Evolutionary conservation across 768 basidiomycete species (phyloP).

Genomic region (Hemileccinum impolitum): DNA sequence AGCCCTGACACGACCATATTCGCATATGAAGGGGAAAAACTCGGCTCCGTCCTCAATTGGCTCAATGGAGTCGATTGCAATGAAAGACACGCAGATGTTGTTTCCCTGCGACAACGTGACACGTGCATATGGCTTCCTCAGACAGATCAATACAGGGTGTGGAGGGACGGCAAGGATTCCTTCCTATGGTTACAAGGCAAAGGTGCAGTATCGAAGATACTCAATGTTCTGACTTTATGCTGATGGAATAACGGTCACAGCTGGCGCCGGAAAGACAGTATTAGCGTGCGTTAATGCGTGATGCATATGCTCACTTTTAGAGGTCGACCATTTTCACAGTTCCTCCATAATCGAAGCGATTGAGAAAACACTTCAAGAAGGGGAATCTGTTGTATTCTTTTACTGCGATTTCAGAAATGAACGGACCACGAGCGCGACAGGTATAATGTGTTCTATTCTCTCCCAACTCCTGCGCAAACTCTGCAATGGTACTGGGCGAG

Average conservation of each 20-base stretch:
- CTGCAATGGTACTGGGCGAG: too few species aligned
- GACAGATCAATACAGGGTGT: background rate
- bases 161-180: background rate
- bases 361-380: background rate
- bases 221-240: background rate
- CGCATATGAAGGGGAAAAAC: background rate
- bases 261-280: slow-evolving; percentile 17
- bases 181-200: slow-evolving; percentile 11
- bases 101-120: background rate
- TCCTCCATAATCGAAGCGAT: background rate
- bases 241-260: background rate
- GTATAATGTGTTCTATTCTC: slow-evolving; percentile 13
- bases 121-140: slow-evolving; percentile 6
- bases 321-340: background rate
- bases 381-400: slow-evolving; percentile 9
- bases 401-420: slow-evolving; percentile 17
- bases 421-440: background rate
- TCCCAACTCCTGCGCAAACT: slow-evolving; percentile 9
- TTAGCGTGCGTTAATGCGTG: slow-evolving; percentile 2
- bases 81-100: background rate
- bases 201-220: background rate
- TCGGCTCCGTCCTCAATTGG: background rate
- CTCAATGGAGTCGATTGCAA: slow-evolving; percentile 1
- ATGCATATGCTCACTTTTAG: too few species aligned
- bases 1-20: too few species aligned